Conservation (phyloP, 345 rosid genomes). For the Camelina neglecta region DNA sequence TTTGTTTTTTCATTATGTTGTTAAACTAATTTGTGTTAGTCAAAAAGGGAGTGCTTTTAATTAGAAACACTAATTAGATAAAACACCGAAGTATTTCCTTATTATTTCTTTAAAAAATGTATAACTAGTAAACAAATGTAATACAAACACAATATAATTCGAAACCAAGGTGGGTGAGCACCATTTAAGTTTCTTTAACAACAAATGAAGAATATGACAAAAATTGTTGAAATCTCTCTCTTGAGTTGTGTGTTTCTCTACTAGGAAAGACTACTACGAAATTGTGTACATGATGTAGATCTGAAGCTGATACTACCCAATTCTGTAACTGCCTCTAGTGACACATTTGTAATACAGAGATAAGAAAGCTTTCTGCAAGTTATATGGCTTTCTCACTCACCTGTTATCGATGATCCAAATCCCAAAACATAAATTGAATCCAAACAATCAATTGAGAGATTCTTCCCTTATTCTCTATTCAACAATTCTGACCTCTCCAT, state of each 20-base stretch:
- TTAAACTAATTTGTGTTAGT: neutral
- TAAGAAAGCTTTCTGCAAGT: constrained; percentile 21
- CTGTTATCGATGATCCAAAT: constrained; percentile 14
- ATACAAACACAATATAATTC: neutral
- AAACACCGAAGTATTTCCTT: neutral
- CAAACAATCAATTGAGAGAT: neutral
- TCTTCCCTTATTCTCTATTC: constrained; percentile 12
- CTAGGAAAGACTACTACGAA: constrained; percentile 36
- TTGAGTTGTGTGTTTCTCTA: constrained; percentile 21
- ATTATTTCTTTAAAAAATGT: too few relatives aligned
- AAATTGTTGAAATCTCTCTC: constrained; percentile 26
- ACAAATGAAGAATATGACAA: constrained; percentile 25
- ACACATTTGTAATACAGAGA: constrained; percentile 23
- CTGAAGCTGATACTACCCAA: constrained; percentile 25
- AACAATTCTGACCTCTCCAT: constrained; percentile 15
- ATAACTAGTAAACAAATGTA: neutral
- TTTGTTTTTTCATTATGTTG: neutral
- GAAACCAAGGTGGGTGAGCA: constrained; percentile 4
- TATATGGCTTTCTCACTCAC: constrained; percentile 22
- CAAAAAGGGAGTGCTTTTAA: neutral
- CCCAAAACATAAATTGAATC: constrained; percentile 14
- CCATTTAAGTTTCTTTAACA: constrained; percentile 13
- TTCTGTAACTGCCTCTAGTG: constrained; percentile 8
- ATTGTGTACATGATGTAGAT: constrained; percentile 21
- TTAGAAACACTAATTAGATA: neutral